Base-by-base conservation (phyloP, 1,284 basidiomycete genomes). In the Ceratobasidium theobromae region DNA sequence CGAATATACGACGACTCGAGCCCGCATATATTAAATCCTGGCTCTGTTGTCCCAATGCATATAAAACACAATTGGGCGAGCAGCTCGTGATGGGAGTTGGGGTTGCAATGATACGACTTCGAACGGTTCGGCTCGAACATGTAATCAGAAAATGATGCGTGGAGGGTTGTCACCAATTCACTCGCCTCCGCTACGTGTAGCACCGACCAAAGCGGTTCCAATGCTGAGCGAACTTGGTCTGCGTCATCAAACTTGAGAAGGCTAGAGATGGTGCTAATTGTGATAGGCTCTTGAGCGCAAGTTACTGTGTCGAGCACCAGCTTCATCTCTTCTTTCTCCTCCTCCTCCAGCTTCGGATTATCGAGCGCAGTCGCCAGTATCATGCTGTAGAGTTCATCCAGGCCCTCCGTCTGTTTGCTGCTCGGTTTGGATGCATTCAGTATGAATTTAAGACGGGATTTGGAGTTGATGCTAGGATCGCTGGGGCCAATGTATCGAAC, bases 21-120 rank as follows among this genome's bases (percentile, higher is more conserved):
- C n/a, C 32, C 23, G 18, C 57, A 49, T 27, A 49, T 60, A 32
- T 60, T 60, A 45, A 60, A 60, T 21, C 25, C 30, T 43, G 27
- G 38, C 21, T 21, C 28, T 2, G 23, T 25, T 1, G 16, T 21
- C 12, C 21, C 9, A 45, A 60, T 49, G 4, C 33, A 46, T 2
- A 21, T 4, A 25, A 60, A 16, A 16, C 57, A 60, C 2, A 11
- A 18, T 11, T 21, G n/a, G 23, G 57, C 30, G 2, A 60, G n/a
- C 1, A 14, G 4, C 2, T 21, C 6, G 32, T 60, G 9, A 14
- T 25, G 23, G 2, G 9, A 14, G 8, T 30, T 18, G 2, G 27
- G 1, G 33, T 58, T 18, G 30, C 57, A 60, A n/a, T 18, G 27
- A 18, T 33, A 49, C 18, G 4, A 3, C 2, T 25, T n/a, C 4